These are phyloP conservation scores for Rhizophora apiculata DNA, from an alignment of 345 rosid species.

Conservation along the genomic window DNA sequence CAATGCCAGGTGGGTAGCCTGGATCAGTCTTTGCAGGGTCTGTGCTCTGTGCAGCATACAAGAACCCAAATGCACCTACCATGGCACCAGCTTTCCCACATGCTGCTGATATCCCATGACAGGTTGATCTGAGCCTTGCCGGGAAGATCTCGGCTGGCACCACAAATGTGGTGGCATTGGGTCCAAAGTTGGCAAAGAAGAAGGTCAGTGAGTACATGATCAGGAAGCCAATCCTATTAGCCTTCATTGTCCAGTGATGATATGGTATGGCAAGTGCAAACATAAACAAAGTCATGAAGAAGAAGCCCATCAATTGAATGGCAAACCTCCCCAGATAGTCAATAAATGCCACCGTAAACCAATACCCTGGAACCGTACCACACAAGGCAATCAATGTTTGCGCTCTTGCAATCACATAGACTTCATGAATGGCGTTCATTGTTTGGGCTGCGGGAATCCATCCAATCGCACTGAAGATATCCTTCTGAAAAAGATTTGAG, in stretches of 20 bases:
- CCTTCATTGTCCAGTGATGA: constrained; percentile 15
- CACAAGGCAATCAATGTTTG: constrained; percentile 19
- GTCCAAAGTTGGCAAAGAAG: constrained; percentile 24
- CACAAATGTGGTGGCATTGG: constrained; percentile 19
- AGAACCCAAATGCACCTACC: constrained; percentile 19
- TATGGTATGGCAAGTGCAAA: constrained; percentile 18
- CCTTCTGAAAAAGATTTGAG: constrained; percentile 19
- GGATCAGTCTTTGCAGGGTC: constrained; percentile 16
- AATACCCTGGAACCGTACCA: constrained; percentile 21
- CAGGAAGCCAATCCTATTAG: constrained; percentile 15
- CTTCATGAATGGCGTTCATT: constrained; percentile 18
- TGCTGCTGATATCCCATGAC: constrained; percentile 23
- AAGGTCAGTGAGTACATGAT: constrained; percentile 17
- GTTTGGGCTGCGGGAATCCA: constrained; percentile 19
- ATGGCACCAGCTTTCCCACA: constrained; percentile 19
- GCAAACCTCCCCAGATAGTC: constrained; percentile 12
- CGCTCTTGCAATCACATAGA: constrained; percentile 17
- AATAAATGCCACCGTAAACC: constrained; percentile 18
- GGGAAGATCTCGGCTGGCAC: constrained; percentile 23
- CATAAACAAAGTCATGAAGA: constrained; percentile 21
- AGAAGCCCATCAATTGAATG: constrained; percentile 22
- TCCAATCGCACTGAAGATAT: constrained; percentile 17
- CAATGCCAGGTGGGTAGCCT: constrained; percentile 21
- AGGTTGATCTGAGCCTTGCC: constrained; percentile 15
- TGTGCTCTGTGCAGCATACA: constrained; percentile 18